Evolutionary conservation across 2,329 filamentous ascomycete genomes (phyloP).

Genomic region (Trichophyton rubrum): DNA sequence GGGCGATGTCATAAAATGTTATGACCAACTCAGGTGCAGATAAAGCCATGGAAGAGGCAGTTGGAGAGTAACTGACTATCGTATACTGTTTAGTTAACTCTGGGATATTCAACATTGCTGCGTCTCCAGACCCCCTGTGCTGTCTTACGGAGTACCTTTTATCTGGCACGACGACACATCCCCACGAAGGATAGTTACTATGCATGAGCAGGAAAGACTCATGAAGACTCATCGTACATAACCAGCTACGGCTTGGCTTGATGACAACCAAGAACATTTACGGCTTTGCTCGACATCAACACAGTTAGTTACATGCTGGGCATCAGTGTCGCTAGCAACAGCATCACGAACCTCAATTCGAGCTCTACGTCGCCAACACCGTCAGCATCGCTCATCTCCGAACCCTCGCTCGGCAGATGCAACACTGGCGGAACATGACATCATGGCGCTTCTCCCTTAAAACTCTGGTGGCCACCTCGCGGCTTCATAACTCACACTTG

Average conservation of each 20-base stretch:
- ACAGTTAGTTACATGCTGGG: too few species aligned
- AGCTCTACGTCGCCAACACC: too few species aligned
- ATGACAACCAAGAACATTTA: too few species aligned
- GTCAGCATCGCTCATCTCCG: conserved; percentile 5
- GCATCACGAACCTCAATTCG: too few species aligned
- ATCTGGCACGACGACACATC: neutral
- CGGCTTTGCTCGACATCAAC: too few species aligned
- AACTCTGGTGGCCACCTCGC: neutral
- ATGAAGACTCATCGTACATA: neutral
- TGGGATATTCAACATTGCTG: too few species aligned
- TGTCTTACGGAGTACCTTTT: neutral
- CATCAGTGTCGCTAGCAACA: too few species aligned
- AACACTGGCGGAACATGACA: neutral
- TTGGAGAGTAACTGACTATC: too few species aligned
- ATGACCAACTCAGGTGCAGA: conserved; percentile 16
- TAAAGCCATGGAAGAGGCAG: neutral
- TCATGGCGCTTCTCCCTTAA: neutral
- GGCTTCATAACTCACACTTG: neutral
- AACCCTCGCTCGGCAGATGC: neutral
- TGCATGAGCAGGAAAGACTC: neutral
- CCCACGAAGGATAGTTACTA: too few species aligned
- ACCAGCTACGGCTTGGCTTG: neutral
- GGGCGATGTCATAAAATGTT: conserved; percentile 39
- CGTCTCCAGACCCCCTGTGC: too few species aligned
- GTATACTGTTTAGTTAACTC: too few species aligned